Evolutionary conservation across 345 rosid genomes (phyloP), one percentile per base, ranked within the genome.

Genomic region (Lumnitzera racemosa): DNA sequence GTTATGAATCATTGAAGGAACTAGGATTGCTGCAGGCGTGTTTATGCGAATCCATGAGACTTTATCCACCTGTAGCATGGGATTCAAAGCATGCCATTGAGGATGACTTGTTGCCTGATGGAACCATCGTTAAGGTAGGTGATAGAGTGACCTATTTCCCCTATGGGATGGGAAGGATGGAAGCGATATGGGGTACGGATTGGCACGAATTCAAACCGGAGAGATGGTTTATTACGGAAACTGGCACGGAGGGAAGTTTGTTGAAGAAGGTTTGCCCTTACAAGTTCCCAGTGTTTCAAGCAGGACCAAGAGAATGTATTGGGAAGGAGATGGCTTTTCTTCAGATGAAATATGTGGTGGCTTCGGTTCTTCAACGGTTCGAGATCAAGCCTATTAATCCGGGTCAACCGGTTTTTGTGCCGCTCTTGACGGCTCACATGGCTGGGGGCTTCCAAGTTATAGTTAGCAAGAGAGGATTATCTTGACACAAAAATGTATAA

Each of bases 131-230:
- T 31, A 75, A 56, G 61, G 82, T 89, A 0, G 97, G 97, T 49
- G 92, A 87, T 50, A 80, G 97, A 53, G 97, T 90, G 10, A 90
- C 96, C 3, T 90, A 82, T 61, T 83, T 87, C 54, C 96, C 90
- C 0, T 90, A 87, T 49, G 97, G 96, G 17, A 85, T 85, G 97
- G 96, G 97, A 56, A 79, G 97, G 72, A 83, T 85, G 89, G 89
- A 90, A 46, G 74, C 76, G 41, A 56, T 87, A 49, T 90, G 97
- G 97, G 92, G 97, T 13, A 57, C 66, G 64, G 86, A 87, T 55
- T 59, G 86, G 73, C 55, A 57, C 51, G 66, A 83, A 63, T 90
- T 85, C 79, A 75, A 74, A 61, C 97, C 94, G 6, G 67, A 67
- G 56, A 71, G 96, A 15, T 87, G 97, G 97, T 69, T 85, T 47